A percentile compares a stretch with the other conserved stretches of the same genome.
phyloP scores from a whole-genome alignment of 2,329 filamentous ascomycete species.

The Alternaria sp. region DNA sequence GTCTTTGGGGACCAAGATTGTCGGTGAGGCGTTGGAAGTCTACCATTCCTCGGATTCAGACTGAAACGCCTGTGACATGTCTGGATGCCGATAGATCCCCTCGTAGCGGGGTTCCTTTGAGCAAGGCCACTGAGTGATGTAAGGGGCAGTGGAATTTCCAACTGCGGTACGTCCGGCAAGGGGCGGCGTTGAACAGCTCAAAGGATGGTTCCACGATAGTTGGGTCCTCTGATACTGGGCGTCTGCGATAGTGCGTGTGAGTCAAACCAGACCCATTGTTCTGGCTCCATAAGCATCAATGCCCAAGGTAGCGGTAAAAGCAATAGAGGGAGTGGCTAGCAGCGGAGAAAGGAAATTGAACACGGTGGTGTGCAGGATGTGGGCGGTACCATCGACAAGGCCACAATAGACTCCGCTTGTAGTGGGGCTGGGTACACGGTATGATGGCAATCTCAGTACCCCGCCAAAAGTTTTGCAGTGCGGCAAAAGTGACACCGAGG shows the following conservation, averaged over 20 bases:
- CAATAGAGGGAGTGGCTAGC: conserved; percentile 1
- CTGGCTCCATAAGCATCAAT: background rate
- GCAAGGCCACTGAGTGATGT: background rate
- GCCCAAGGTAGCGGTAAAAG: background rate
- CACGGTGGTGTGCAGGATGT: conserved; percentile 24
- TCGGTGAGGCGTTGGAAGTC: background rate
- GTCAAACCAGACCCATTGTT: conserved; percentile 3
- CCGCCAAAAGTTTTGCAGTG: conserved; percentile 21
- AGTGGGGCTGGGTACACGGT: conserved; percentile 15
- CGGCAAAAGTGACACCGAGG: conserved; percentile 9
- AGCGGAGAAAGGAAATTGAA: conserved; percentile 12
- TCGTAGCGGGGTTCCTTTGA: background rate
- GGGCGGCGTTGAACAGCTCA: background rate
- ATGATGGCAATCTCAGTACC: conserved; percentile 19
- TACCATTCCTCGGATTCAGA: background rate
- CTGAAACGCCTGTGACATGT: background rate
- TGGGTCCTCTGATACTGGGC: background rate
- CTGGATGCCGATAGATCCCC: background rate
- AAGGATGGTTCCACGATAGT: background rate
- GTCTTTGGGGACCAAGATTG: background rate
- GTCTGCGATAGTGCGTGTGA: conserved; percentile 6
- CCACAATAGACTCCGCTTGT: conserved; percentile 10
- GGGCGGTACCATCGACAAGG: conserved; percentile 12
- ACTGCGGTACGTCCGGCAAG: background rate
- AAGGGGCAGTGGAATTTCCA: background rate